Evolutionary conservation across 768 basidiomycete genomes (phyloP).

Genomic region (Mycena vitilis): DNA sequence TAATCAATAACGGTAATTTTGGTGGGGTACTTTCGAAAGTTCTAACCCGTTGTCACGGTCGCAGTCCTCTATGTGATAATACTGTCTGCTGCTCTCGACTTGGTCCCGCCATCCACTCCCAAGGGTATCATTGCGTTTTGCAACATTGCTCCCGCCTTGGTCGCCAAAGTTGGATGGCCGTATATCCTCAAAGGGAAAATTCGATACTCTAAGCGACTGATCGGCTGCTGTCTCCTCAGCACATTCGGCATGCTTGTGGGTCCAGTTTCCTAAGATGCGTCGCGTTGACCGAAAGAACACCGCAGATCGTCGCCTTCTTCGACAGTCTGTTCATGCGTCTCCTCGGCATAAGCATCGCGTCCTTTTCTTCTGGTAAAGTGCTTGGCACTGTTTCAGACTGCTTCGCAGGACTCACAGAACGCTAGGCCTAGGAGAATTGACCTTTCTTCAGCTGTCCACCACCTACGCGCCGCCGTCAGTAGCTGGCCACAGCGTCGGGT

Average conservation of each 20-base stretch:
- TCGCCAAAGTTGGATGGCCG: slow-evolving; percentile 93
- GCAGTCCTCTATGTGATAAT: slow-evolving; percentile 96
- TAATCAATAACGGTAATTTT: slow-evolving; percentile 87
- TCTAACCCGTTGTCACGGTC: slow-evolving; percentile 56
- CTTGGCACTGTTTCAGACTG: neutral
- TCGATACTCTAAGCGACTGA: slow-evolving; percentile 79
- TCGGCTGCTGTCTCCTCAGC: slow-evolving; percentile 81
- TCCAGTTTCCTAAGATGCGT: slow-evolving; percentile 22
- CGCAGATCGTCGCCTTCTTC: slow-evolving; percentile 82
- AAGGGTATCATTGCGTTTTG: slow-evolving; percentile 96
- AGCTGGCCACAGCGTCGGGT: slow-evolving; percentile 87
- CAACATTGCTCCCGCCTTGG: slow-evolving; percentile 90
- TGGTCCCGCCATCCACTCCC: slow-evolving; percentile 91
- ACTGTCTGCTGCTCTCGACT: slow-evolving; percentile 93
- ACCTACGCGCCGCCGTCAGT: slow-evolving; percentile 76
- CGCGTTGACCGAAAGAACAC: neutral
- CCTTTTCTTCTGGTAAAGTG: slow-evolving; percentile 82
- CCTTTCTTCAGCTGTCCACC: slow-evolving; percentile 93
- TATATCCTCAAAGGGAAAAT: slow-evolving; percentile 90
- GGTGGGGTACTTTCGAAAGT: slow-evolving; percentile 1
- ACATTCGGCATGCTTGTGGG: slow-evolving; percentile 90
- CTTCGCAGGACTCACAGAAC: slow-evolving; percentile 17
- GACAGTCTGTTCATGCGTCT: slow-evolving; percentile 75
- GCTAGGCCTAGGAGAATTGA: slow-evolving; percentile 91
- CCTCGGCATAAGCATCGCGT: slow-evolving; percentile 83